A percentile compares a stretch with the other conserved stretches of the same genome.
Conservation (phyloP, 73 alveolate genomes). For the Effrenium voratum region DNA sequence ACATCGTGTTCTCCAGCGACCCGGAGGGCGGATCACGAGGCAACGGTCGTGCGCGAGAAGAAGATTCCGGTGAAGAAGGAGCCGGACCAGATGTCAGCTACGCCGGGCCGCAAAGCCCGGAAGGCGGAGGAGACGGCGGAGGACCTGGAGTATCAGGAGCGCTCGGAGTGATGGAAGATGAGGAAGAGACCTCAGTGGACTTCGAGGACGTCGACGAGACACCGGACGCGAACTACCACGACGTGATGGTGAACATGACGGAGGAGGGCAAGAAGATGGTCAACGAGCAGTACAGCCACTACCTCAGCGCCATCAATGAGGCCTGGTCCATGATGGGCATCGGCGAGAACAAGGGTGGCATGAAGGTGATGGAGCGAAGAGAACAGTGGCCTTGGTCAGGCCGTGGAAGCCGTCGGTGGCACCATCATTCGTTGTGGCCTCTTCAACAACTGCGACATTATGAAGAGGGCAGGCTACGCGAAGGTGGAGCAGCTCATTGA, state of each 20-base stretch:
- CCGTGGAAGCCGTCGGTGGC: neutral
- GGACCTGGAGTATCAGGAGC: neutral
- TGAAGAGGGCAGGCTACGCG: neutral
- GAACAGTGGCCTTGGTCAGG: neutral
- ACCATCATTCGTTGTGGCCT: no score
- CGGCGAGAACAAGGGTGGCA: no score
- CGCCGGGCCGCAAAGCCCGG: constrained; percentile 15
- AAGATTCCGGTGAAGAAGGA: no score
- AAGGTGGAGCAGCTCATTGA: neutral
- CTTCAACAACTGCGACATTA: constrained; percentile 1
- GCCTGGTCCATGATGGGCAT: no score
- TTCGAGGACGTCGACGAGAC: neutral
- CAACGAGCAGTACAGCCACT: no score
- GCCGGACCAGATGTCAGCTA: neutral
- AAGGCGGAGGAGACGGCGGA: neutral
- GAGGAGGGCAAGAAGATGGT: no score
- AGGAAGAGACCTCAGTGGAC: neutral
- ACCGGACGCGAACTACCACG: neutral
- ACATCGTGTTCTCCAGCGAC: no score
- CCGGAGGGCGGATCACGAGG: no score
- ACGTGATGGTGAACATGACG: no score
- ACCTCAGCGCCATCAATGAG: no score
- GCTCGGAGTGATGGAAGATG: neutral
- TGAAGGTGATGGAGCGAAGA: neutral
- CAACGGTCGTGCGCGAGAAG: no score